A percentile compares a stretch with the other conserved stretches of the same genome.
These are phyloP conservation scores for Remersonia thermophila DNA, from an alignment of 2,329 filamentous ascomycete genomes.

Conservation along the genomic window DNA sequence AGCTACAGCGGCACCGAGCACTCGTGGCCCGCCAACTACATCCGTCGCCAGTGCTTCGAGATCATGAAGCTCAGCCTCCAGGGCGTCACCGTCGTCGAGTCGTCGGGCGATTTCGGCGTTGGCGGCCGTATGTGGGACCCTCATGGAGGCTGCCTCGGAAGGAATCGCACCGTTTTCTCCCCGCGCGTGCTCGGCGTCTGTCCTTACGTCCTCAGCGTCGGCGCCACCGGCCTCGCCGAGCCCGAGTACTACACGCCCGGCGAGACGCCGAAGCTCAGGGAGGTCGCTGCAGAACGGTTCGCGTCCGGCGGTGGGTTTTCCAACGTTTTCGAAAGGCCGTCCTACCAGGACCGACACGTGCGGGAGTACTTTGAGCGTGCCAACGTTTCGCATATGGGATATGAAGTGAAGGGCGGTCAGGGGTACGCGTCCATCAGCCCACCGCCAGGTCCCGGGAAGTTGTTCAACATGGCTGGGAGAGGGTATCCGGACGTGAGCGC, in stretches of 20 bases:
- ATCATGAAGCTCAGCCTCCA: conserved; percentile 41
- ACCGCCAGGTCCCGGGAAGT: conserved; percentile 4
- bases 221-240: conserved; percentile 12
- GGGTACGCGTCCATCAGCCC: neutral
- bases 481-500: conserved; percentile 38
- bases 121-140: conserved; percentile 26
- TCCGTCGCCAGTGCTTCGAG: conserved; percentile 37
- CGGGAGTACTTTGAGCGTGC: conserved; percentile 17
- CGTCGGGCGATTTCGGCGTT: conserved; percentile 36
- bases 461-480: conserved; percentile 33
- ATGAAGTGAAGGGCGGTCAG: neutral
- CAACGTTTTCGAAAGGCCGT: conserved; percentile 21
- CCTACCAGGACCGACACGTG: conserved; percentile 20
- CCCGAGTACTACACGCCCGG: conserved; percentile 2
- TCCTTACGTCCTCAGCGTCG: conserved; percentile 26
- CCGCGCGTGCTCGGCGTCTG: conserved; percentile 37
- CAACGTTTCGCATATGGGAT: conserved; percentile 7
- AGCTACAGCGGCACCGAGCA: conserved; percentile 43
- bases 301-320: conserved; percentile 24
- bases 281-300: conserved; percentile 17
- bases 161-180: conserved; percentile 27
- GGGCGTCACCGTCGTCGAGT: conserved; percentile 35
- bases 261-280: conserved; percentile 6
- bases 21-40: conserved; percentile 41
- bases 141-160: conserved; percentile 21